Conservation (phyloP, 2,329 filamentous ascomycete genomes). For the Nothophoma quercina region DNA sequence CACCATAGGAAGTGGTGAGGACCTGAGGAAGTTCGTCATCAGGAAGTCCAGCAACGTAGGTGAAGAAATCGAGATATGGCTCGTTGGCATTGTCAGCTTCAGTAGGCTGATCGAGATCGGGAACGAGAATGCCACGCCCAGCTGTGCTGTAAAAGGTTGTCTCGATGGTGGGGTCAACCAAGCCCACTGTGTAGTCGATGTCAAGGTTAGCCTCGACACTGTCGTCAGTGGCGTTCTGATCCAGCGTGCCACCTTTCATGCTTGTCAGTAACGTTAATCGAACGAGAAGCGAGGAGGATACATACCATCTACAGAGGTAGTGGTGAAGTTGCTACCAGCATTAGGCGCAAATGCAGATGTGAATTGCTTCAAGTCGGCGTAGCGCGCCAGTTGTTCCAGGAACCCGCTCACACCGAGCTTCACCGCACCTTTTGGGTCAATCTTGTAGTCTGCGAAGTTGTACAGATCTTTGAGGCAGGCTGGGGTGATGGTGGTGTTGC, state of each 20-base stretch:
- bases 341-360: constrained; percentile 49
- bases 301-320: constrained; percentile 53
- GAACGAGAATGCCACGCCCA: constrained; percentile 56
- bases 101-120: constrained; percentile 57
- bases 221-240: constrained; percentile 47
- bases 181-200: constrained; percentile 57
- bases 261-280: constrained; percentile 5
- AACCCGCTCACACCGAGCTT: constrained; percentile 57
- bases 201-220: constrained; percentile 61
- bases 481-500: constrained; percentile 56
- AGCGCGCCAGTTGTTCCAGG: constrained; percentile 59
- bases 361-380: constrained; percentile 55
- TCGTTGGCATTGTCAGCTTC: constrained; percentile 55
- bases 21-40: constrained; percentile 49
- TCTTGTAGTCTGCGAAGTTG: constrained; percentile 51
- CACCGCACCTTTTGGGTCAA: constrained; percentile 45
- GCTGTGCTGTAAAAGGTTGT: constrained; percentile 58
- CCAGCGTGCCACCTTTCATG: constrained; percentile 35
- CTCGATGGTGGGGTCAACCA: constrained; percentile 52
- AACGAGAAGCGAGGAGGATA: constrained; percentile 7
- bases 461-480: constrained; percentile 58
- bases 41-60: constrained; percentile 41
- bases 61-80: constrained; percentile 54
- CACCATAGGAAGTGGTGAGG: constrained; percentile 51
- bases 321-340: constrained; percentile 56